phyloP scores from a whole-genome alignment of 2,329 filamentous ascomycete genomes.

The Diplodia corticola region DNA sequence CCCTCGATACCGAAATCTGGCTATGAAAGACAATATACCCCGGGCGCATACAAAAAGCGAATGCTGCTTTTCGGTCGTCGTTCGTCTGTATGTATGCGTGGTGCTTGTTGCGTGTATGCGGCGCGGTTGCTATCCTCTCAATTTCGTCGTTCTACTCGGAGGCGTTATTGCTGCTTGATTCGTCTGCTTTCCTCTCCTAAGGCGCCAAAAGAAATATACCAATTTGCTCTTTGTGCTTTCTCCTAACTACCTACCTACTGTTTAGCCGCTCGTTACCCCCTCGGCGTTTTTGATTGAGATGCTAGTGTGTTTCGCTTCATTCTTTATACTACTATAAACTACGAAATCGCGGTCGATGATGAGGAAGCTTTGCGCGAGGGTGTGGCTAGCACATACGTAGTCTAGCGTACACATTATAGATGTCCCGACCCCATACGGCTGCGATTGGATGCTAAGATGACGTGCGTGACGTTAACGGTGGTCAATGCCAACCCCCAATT shows the following conservation, averaged over 20 bases:
- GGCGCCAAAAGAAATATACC: constrained; percentile 47
- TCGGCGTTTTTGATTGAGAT: constrained; percentile 1
- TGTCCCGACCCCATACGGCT: constrained; percentile 1
- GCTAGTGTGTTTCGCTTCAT: background rate
- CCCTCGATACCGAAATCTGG: constrained; percentile 23
- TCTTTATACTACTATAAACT: constrained; percentile 5
- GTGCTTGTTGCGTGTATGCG: constrained; percentile 23
- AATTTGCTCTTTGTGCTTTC: constrained; percentile 36
- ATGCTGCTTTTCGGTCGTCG: constrained; percentile 21
- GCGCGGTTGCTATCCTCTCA: constrained; percentile 25
- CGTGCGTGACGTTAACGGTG: background rate
- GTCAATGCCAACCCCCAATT: background rate
- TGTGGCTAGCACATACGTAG: constrained; percentile 18
- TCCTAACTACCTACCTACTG: background rate
- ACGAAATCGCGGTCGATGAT: constrained; percentile 16
- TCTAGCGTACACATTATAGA: constrained; percentile 20
- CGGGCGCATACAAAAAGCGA: constrained; percentile 24
- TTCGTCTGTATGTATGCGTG: constrained; percentile 24
- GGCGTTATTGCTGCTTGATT: constrained; percentile 12
- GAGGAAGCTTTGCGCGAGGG: background rate
- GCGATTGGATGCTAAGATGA: background rate
- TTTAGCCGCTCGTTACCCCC: constrained; percentile 15
- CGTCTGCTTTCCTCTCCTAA: constrained; percentile 25
- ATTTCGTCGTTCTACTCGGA: constrained; percentile 25
- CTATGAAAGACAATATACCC: constrained; percentile 25